phyloP scores from a whole-genome alignment of 768 basidiomycete species.

The Chalciporus pseudorubinellus region DNA sequence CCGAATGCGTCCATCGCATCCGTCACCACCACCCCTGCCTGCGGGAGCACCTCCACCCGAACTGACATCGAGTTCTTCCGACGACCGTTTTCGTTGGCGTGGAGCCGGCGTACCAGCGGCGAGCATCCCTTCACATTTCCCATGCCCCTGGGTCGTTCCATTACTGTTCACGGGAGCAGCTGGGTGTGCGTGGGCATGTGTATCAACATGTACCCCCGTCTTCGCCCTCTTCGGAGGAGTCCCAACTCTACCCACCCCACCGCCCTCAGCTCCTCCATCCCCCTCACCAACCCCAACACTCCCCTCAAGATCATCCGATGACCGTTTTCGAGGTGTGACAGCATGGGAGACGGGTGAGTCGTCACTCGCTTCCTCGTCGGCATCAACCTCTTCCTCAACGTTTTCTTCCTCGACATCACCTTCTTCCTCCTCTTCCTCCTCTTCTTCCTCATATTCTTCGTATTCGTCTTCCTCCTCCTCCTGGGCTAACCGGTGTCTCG shows the following conservation, averaged over 20 bases:
- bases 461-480: constrained; percentile 34
- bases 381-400: constrained; percentile 28
- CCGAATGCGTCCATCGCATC: neutral
- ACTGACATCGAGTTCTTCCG: constrained; percentile 44
- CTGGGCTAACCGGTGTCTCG: constrained; percentile 21
- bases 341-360: constrained; percentile 14
- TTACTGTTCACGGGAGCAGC: neutral
- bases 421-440: constrained; percentile 30
- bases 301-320: constrained; percentile 37
- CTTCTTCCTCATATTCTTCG: constrained; percentile 14
- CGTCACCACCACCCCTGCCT: neutral
- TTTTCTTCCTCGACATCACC: constrained; percentile 2
- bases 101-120: constrained; percentile 8
- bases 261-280: neutral
- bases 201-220: constrained; percentile 10
- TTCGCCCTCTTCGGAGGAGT: constrained; percentile 45
- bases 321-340: constrained; percentile 31
- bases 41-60: constrained; percentile 6
- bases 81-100: constrained; percentile 46
- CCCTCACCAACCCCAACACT: constrained; percentile 11
- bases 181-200: neutral
- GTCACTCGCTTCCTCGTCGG: constrained; percentile 34
- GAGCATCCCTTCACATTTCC: neutral
- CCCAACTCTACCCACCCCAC: constrained; percentile 12
- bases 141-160: neutral